These are phyloP conservation scores for Gynostemma pentaphyllum DNA, from an alignment of 306 rosid genomes.

Conservation along the genomic window DNA sequence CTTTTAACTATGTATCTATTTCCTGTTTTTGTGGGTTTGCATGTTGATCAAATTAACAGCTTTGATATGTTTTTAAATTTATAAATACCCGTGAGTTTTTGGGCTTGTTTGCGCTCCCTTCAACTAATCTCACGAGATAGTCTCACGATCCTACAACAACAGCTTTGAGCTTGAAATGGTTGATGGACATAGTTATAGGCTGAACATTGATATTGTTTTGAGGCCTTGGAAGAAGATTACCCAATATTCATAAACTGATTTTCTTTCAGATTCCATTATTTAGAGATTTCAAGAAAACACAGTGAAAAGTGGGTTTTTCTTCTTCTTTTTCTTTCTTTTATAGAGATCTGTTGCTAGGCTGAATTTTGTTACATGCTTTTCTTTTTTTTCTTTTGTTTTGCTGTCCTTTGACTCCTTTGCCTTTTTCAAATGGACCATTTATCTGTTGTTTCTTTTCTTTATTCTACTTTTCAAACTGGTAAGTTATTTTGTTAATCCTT, in stretches of 20 bases:
- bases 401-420: slow-evolving; percentile 1
- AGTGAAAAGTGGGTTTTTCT: not conserved
- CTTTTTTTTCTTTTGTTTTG: not conserved
- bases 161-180: too few relatives aligned
- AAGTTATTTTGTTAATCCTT: too few relatives aligned
- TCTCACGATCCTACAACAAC: too few relatives aligned
- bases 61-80: too few relatives aligned
- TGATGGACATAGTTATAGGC: not conserved
- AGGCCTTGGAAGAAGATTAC: not conserved
- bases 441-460: not conserved
- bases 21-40: too few relatives aligned
- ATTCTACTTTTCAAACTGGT: not conserved
- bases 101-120: too few relatives aligned
- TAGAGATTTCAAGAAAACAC: not conserved
- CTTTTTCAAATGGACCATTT: slow-evolving; percentile 1
- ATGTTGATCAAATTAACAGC: too few relatives aligned
- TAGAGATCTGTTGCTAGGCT: too few relatives aligned
- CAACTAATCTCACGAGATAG: too few relatives aligned
- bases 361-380: not conserved
- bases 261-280: not conserved
- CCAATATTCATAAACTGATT: not conserved
- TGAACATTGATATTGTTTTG: not conserved
- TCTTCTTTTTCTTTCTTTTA: too few relatives aligned
- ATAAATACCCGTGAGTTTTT: too few relatives aligned
- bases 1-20: too few relatives aligned